phyloP scores from a whole-genome alignment of 768 basidiomycete genomes.

The Pleurotus citrinopileatus region DNA sequence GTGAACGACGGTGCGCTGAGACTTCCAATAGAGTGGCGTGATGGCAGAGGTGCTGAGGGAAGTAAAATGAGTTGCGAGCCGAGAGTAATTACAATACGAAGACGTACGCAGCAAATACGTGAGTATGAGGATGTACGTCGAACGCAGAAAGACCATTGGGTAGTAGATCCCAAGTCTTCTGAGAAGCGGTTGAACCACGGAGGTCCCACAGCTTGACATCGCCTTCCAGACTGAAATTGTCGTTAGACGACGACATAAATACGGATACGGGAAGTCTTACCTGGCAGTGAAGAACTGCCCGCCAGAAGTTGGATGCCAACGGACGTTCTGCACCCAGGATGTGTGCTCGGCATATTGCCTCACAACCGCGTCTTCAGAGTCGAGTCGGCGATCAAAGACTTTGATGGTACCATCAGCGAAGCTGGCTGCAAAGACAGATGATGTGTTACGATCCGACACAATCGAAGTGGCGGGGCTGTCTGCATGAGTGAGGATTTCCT shows the following conservation, averaged over 20 bases:
- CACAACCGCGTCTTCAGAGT: slow-evolving; percentile 80
- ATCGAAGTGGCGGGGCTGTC: slow-evolving; percentile 89
- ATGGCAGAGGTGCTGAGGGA: slow-evolving; percentile 55
- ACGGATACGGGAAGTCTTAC: slow-evolving; percentile 38
- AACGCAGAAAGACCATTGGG: slow-evolving; percentile 77
- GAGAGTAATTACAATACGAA: too few species aligned
- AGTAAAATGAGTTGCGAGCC: not conserved
- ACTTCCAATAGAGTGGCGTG: slow-evolving; percentile 57
- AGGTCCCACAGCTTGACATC: slow-evolving; percentile 92
- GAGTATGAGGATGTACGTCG: slow-evolving; percentile 80
- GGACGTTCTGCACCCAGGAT: slow-evolving; percentile 89
- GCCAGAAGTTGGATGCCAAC: slow-evolving; percentile 69
- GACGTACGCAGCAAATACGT: slow-evolving; percentile 83
- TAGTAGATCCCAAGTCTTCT: slow-evolving; percentile 62
- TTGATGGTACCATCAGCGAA: slow-evolving; percentile 92
- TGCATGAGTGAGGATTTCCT: slow-evolving; percentile 90
- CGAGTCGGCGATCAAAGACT: slow-evolving; percentile 88
- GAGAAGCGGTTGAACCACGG: slow-evolving; percentile 57
- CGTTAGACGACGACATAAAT: slow-evolving; percentile 5
- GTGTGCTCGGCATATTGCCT: slow-evolving; percentile 72
- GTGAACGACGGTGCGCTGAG: slow-evolving; percentile 62
- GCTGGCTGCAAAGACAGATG: slow-evolving; percentile 81
- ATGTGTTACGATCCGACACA: slow-evolving; percentile 69
- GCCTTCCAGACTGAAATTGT: slow-evolving; percentile 68
- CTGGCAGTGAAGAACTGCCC: slow-evolving; percentile 83